These are phyloP conservation scores for Athelia sp. DNA, from an alignment of 1,284 basidiomycete genomes.

Conservation along the genomic window DNA sequence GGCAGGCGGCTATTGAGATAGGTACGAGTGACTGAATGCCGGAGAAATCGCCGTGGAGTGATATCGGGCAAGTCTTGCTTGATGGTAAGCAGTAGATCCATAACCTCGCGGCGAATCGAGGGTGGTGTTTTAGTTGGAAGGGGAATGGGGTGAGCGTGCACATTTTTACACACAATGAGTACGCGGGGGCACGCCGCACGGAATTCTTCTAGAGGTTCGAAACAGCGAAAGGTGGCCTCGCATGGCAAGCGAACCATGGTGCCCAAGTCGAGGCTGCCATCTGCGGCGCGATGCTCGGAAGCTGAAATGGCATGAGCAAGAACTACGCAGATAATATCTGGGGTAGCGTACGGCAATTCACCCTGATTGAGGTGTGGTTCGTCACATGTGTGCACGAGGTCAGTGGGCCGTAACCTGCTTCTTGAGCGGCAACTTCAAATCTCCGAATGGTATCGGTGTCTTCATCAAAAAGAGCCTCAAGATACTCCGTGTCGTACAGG, in stretches of 20 bases:
- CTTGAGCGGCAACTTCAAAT: constrained; percentile 13
- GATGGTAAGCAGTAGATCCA: constrained; percentile 5
- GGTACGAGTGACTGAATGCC: constrained; percentile 12
- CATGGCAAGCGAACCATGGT: constrained; percentile 7
- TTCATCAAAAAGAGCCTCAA: constrained; percentile 15
- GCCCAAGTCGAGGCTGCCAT: constrained; percentile 3
- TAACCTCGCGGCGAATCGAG: constrained; percentile 3
- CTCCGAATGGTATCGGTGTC: constrained; percentile 15
- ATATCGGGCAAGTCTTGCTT: constrained; percentile 16
- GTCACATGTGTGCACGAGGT: constrained; percentile 8
- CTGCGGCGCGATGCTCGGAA: constrained; percentile 7
- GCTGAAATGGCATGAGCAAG: constrained; percentile 4
- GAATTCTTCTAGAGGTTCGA: constrained; percentile 11
- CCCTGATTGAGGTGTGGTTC: constrained; percentile 8
- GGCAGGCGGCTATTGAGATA: constrained; percentile 10
- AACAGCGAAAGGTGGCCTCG: constrained; percentile 8
- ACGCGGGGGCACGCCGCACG: constrained; percentile 10
- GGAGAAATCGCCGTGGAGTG: constrained; percentile 17
- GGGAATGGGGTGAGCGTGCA: constrained; percentile 14
- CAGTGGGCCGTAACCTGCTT: constrained; percentile 14
- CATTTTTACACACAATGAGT: constrained; percentile 7
- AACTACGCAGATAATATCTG: background rate
- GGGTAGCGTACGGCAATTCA: constrained; percentile 15
- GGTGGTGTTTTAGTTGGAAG: constrained; percentile 14
- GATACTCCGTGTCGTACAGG: constrained; percentile 14